phyloP scores from a whole-genome alignment of 768 basidiomycete species.

The Epithele typhae region DNA sequence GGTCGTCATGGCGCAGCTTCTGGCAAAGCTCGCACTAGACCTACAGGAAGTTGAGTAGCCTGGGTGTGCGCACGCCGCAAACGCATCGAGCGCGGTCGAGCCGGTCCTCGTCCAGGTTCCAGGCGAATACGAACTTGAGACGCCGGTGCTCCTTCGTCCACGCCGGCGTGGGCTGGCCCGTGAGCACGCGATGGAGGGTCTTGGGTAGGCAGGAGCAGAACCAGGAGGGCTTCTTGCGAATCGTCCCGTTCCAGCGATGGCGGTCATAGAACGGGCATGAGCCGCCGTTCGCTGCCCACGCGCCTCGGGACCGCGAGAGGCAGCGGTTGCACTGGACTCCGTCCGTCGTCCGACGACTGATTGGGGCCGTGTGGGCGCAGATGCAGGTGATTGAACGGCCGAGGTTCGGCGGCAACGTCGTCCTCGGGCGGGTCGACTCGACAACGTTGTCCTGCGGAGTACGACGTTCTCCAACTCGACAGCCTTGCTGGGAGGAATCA shows the following conservation, averaged over 20 bases:
- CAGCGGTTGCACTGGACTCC: slow-evolving; percentile 91
- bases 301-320: slow-evolving; percentile 79
- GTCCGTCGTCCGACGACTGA: slow-evolving; percentile 64
- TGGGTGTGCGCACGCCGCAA: slow-evolving; percentile 64
- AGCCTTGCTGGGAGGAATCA: slow-evolving; percentile 77
- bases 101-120: slow-evolving; percentile 73
- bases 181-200: slow-evolving; percentile 76
- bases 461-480: slow-evolving; percentile 76
- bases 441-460: slow-evolving; percentile 73
- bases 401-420: slow-evolving; percentile 73
- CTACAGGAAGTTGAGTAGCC: slow-evolving; percentile 54
- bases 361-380: slow-evolving; percentile 79
- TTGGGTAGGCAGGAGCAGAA: slow-evolving; percentile 78
- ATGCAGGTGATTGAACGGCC: slow-evolving; percentile 88
- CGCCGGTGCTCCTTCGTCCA: slow-evolving; percentile 52
- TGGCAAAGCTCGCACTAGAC: slow-evolving; percentile 66
- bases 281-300: slow-evolving; percentile 80
- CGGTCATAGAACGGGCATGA: slow-evolving; percentile 92
- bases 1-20: slow-evolving; percentile 65
- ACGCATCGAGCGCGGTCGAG: slow-evolving; percentile 75
- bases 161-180: slow-evolving; percentile 52
- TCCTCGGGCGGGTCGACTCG: slow-evolving; percentile 68
- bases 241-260: slow-evolving; percentile 85
- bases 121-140: slow-evolving; percentile 69
- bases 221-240: slow-evolving; percentile 78